A percentile compares a stretch with the other conserved stretches of the same genome.
phyloP scores from a whole-genome alignment of 768 basidiomycete genomes.

The Leucocoprinus leucothites region DNA sequence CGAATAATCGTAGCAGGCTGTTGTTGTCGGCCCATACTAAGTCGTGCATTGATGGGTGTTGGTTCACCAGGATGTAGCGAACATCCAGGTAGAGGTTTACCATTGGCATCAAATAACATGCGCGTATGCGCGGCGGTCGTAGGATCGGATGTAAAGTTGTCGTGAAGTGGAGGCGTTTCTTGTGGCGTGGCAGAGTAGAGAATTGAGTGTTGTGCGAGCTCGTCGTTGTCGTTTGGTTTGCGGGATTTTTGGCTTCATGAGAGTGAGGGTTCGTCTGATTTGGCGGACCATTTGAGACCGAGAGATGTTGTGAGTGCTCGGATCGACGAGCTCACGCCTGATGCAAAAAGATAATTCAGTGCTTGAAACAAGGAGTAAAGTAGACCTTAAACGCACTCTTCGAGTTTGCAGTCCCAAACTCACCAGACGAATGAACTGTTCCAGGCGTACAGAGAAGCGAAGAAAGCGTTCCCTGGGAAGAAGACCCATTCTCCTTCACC shows the following conservation, averaged over 20 bases:
- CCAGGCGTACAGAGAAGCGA: conserved; percentile 40
- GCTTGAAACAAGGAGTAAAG: too few species aligned
- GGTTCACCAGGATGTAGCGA: conserved; percentile 55
- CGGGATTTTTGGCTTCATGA: conserved; percentile 10
- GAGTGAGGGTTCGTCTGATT: conserved; percentile 19
- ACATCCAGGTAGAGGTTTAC: conserved; percentile 59
- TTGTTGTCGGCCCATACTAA: conserved; percentile 46
- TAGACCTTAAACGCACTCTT: conserved; percentile 58
- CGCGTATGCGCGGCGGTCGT: conserved; percentile 17
- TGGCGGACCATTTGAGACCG: conserved; percentile 55
- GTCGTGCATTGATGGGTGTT: conserved; percentile 56
- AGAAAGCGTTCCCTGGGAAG: too few species aligned
- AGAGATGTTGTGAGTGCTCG: conserved; percentile 74
- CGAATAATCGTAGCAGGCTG: conserved; percentile 51
- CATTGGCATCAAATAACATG: conserved; percentile 24
- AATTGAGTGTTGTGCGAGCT: conserved; percentile 35
- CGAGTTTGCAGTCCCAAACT: conserved; percentile 69
- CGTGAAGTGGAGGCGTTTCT: conserved; percentile 37
- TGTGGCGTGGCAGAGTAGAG: conserved; percentile 42
- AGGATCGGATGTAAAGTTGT: conserved; percentile 45
- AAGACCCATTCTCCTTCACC: conserved; percentile 49
- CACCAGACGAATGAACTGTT: conserved; percentile 40
- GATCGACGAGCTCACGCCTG: conserved; percentile 70
- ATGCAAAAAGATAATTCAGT: too few species aligned
- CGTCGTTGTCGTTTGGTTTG: conserved; percentile 32